Evolutionary conservation across 2,329 filamentous ascomycete genomes (phyloP), one percentile per base, ranked within the genome.

Genomic region (Parascedosporium putredinis): DNA sequence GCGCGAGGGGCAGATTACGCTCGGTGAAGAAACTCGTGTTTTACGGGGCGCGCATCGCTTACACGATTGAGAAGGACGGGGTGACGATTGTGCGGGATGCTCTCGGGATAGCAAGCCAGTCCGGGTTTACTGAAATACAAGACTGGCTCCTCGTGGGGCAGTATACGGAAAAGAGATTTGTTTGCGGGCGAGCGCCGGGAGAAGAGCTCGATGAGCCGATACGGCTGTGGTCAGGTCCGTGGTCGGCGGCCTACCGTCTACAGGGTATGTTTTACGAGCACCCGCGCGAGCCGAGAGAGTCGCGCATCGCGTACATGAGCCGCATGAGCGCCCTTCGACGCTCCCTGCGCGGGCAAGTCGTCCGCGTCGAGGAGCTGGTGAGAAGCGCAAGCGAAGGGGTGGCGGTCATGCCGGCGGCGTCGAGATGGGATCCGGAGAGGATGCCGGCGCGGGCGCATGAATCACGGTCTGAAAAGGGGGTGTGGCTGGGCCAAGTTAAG

Each of bases 121-220:
- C 8, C 3, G 4, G 20, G 27, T 54, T 52, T 22, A 47, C 53
- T 1, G 18, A 49, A 14, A 50, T 56, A 22, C 20, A 46, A 34
- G 38, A 36, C 1, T 57, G 56, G 55, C 40, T 57, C 6, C 52
- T 56, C 8, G 52, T 56, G 25, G 48, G 25, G 9, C 50, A 50
- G 9, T 36, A 49, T 42, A 50, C 16, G 3, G 49, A 46, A 10
- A 31, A 18, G 10, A 42, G 31, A 14, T 12, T 38, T 27, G 25
- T 49, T n/a, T n/a, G n/a, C n/a, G n/a, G n/a, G n/a, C n/a, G n/a
- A n/a, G n/a, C n/a, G n/a, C n/a, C n/a, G n/a, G n/a, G n/a, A n/a
- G 7, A 14, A 22, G 14, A 12, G 7, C 14, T 12, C 8, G n/a
- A 27, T n/a, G 2, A 9, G 2, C 8, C 16, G 23, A 10, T 16